Base-by-base conservation (phyloP, 2,329 filamentous ascomycete species). In the Aspergillus fumigatiaffinis region DNA sequence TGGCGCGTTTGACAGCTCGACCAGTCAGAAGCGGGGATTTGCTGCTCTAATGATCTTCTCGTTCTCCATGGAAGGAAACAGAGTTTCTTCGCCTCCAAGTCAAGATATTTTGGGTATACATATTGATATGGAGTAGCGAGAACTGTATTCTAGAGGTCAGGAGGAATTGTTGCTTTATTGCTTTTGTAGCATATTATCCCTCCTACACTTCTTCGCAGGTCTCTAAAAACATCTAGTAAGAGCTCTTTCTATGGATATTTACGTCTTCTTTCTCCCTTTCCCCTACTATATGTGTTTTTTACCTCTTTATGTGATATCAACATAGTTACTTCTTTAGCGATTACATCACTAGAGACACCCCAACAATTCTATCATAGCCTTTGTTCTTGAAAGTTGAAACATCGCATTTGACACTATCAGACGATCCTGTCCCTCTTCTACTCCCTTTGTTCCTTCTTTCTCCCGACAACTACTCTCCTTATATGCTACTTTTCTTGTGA, bases 391-490 rank as follows among this genome's bases (percentile, higher is more conserved):
- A 21, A 21, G 20, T 44, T 21, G 46, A 26, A 21, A 12, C 23
- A 5, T 25, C 29, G 25, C 20, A 14, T 50, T 14, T n/a, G 3
- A 47, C 17, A 51, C 25, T 51, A 48, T 38, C 44, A 25, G 32
- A 38, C 6, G 6, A 38, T 17, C 14, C 5, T 38, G 32, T 38
- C 14, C 32, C 14, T n/a, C 32, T n/a, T 38, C 32, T 38, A 38
- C 5, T 17, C 32, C 47, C 17, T 44, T 41, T 44, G 21, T 51
- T 38, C 21, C 53, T 48, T 28, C 28, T 41, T 41, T 41, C 52
- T 46, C 41, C 55, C 51, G 49, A 54, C 51, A 47, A 57, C 55
- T 51, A 54, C 55, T 54, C 48, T 20, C 48, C 44, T 23, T 21
- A 21, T 28, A 12, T 23, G 10, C 48, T 26, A 8, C n/a, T 42